Base-by-base conservation (phyloP, 1,284 basidiomycete genomes). In the Ganoderma sinense region DNA sequence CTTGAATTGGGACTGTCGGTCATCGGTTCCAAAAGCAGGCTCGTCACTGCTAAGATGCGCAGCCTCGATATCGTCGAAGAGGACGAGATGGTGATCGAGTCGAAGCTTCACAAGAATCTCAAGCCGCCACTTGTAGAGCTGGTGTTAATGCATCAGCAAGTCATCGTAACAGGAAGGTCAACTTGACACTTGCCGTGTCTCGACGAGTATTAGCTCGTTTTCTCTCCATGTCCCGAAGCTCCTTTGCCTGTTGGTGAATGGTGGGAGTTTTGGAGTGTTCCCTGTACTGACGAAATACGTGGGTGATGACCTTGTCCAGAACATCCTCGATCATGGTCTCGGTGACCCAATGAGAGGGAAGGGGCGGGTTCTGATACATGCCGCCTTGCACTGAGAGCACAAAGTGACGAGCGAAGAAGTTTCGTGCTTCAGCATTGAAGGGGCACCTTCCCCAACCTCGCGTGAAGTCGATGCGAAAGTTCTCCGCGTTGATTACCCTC, bases 41-140 rank as follows among this genome's bases (percentile, higher is more conserved):
- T 69, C 68, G 40, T 69, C 68, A 20, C 64, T 64, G 41, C 68
- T 69, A 59, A 69, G 65, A 33, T 69, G 68, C 23, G 45, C 26
- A 16, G 68, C 14, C 14, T 43, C 41, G 4, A 43, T 43, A 20
- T 43, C 41, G 18, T 20, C 18, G 41, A 43, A 43, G 5, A 43
- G 41, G 14, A 43, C 41, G 14, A 43, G 18, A 43, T 43, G 41
- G 18, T 43, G 41, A 16, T 43, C 41, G 18, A 43, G 68, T 6
- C 31, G 18, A 14, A 69, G 59, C 58, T n/a, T 61, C 11, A 33
- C 36, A 18, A 69, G 64, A n/a, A 45, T n/a, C 16, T 29, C 26
- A 6, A 69, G 41, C 39, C 40, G 36, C 41, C 20, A 33, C 6
- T 53, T 61, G 33, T 59, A 59, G 14, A n/a, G 41, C 41, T 43